Evolutionary conservation across 2,329 filamentous ascomycete genomes (phyloP).

Genomic region (Aspergillus bombycis): DNA sequence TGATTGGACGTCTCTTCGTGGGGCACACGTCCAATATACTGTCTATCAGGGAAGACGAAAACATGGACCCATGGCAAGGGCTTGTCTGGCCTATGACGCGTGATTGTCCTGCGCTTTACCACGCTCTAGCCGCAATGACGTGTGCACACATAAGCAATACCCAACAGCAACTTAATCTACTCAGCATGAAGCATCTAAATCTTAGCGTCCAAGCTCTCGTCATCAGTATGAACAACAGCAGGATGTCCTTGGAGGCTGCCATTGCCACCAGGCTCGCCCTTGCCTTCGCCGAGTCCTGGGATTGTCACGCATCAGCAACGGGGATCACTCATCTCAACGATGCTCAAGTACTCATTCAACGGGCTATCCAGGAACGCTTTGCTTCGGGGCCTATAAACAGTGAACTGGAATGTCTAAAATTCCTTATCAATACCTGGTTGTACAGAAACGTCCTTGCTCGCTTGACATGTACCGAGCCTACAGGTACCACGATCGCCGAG

Average conservation of each 20-base stretch:
- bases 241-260: neutral
- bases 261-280: neutral
- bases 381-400: neutral
- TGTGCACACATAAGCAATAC: neutral
- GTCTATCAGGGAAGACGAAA: neutral
- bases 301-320: neutral
- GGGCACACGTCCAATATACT: neutral
- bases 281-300: neutral
- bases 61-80: neutral
- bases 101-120: neutral
- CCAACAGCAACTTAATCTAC: neutral
- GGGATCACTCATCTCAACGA: neutral
- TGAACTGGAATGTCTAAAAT: neutral
- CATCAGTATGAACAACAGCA: neutral
- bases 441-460: neutral
- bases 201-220: neutral
- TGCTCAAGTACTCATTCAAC: neutral
- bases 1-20: neutral
- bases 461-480: neutral
- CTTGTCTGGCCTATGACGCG: neutral
- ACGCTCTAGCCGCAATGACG: neutral
- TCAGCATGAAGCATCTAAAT: neutral
- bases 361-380: neutral
- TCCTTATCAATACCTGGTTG: neutral
- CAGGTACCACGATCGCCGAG: neutral